These are phyloP conservation scores for Rutidosis leptorrhynchoides DNA, from an alignment of 129 eudicot genomes.

Conservation along the genomic window DNA sequence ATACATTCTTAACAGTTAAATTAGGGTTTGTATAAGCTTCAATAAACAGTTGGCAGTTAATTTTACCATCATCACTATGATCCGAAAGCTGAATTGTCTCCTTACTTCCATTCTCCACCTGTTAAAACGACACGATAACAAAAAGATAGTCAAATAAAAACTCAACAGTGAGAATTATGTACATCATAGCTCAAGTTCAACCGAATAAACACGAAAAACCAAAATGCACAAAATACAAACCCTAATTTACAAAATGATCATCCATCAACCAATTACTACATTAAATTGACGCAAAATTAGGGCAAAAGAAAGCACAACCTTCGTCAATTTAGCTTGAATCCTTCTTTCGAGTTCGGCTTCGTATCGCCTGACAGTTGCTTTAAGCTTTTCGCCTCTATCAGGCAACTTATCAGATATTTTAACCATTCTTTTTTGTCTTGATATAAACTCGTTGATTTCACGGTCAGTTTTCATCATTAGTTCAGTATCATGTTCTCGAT, in stretches of 20 bases:
- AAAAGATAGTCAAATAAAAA: conserved; percentile 22
- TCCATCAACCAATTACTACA: background rate
- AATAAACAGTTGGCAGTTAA: background rate
- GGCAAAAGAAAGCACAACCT: conserved; percentile 35
- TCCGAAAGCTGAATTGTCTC: conserved; percentile 33
- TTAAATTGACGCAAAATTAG: background rate
- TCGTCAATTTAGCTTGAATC: background rate
- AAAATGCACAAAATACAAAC: conserved; percentile 2
- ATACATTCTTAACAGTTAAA: background rate
- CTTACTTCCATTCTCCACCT: conserved; percentile 25
- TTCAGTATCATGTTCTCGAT: conserved; percentile 8
- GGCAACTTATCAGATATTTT: conserved; percentile 10
- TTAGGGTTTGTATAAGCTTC: background rate
- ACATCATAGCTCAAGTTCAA: background rate
- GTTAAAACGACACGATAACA: conserved; percentile 14
- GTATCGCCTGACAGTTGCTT: conserved; percentile 13
- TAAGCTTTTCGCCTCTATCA: conserved; percentile 50
- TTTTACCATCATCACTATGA: conserved; percentile 32
- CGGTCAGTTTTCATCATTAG: conserved; percentile 17
- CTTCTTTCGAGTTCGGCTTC: conserved; percentile 43
- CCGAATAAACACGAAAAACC: background rate
- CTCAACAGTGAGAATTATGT: background rate
- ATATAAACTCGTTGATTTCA: conserved; percentile 14
- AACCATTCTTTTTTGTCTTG: background rate
- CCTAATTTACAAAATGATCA: conserved; percentile 2